Base-by-base conservation (phyloP, 129 eudicot species). In the Centrapalus pauciflorus region DNA sequence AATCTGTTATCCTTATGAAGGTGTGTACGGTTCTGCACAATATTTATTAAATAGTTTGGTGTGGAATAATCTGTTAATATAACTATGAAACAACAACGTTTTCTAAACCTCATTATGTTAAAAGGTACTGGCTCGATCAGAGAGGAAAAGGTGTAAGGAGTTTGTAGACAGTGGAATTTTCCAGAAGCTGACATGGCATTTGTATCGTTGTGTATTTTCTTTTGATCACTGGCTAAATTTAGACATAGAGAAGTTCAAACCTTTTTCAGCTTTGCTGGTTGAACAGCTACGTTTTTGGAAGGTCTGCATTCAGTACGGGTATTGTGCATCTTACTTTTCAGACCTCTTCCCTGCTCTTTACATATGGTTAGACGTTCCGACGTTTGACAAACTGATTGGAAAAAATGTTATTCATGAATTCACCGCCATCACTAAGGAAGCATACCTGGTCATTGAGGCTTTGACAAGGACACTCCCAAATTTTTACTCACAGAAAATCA, bases 221-320 rank as follows among this genome's bases (percentile, higher is more conserved):
- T 61, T 85, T 61, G 92, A 89, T 61, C 71, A 76, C 45, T 93
- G 96, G 96, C 64, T 80, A 59, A 74, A 84, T 56, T 61, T 70
- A 26, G 87, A 83, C 50, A 78, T 45, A 28, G 92, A 89, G 46
- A 74, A 82, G 14, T 84, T 95, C 66, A 93, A 66, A 72, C 82
- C 80, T 52, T 67, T 84, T 41, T 89, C 99, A 33, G 66, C 84
- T 3, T 74, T 93, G 72, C 62, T 86, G 78, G 83, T 86, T 60
- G 93, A 93, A 74, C 99, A 88, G 67, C 74, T 93, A 50, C 84
- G 96, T 25, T 74, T 88, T 10, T 89, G 91, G 95, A 93, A 82
- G 87, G 95, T 86, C 55, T 86, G 94, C 79, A 56, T 89, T 61
- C 73, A 61, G 26, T 76, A 84, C 17, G 99, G 96, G 25, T 77